Percentiles rank a stretch among this genome's conserved stretches.
phyloP scores from a whole-genome alignment of 169 alveolate genomes.

The Eimeria zaria region DNA sequence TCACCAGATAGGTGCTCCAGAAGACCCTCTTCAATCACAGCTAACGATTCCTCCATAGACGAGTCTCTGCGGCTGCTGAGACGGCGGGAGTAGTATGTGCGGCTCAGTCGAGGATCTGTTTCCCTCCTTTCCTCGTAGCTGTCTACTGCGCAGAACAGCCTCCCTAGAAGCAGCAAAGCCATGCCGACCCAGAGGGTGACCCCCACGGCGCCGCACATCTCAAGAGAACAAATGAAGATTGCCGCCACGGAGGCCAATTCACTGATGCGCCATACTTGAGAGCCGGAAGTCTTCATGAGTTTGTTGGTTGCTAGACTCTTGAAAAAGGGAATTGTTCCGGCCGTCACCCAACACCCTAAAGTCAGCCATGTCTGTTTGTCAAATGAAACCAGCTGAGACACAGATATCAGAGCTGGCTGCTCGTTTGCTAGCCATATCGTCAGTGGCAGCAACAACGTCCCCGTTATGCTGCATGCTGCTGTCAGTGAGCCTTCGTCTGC shows the following conservation, averaged over 20 bases:
- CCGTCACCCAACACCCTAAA: slow-evolving; percentile 75
- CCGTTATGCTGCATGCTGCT: slow-evolving; percentile 56
- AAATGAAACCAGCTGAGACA: slow-evolving; percentile 1
- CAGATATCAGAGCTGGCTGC: neutral
- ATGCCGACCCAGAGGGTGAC: slow-evolving; percentile 51
- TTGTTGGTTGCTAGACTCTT: slow-evolving; percentile 54
- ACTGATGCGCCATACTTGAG: slow-evolving; percentile 73
- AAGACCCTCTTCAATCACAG: slow-evolving; percentile 35
- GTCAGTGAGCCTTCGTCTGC: slow-evolving; percentile 56
- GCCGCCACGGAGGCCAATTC: slow-evolving; percentile 52
- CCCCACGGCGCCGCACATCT: slow-evolving; percentile 45
- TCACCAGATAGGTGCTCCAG: slow-evolving; percentile 56
- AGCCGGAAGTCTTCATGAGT: slow-evolving; percentile 73
- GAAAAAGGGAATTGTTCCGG: slow-evolving; percentile 65
- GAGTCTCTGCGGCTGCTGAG: slow-evolving; percentile 57
- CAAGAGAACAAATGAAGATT: slow-evolving; percentile 17
- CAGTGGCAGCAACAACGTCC: slow-evolving; percentile 44
- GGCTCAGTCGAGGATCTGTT: neutral
- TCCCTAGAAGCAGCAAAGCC: slow-evolving; percentile 29
- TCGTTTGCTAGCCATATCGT: slow-evolving; percentile 23
- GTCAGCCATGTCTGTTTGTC: slow-evolving; percentile 50
- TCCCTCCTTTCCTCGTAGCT: slow-evolving; percentile 54
- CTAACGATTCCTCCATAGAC: slow-evolving; percentile 47
- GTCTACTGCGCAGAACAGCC: slow-evolving; percentile 70
- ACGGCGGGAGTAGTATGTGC: slow-evolving; percentile 58